Conservation (phyloP, 768 basidiomycete species). For the Suillus plorans region DNA sequence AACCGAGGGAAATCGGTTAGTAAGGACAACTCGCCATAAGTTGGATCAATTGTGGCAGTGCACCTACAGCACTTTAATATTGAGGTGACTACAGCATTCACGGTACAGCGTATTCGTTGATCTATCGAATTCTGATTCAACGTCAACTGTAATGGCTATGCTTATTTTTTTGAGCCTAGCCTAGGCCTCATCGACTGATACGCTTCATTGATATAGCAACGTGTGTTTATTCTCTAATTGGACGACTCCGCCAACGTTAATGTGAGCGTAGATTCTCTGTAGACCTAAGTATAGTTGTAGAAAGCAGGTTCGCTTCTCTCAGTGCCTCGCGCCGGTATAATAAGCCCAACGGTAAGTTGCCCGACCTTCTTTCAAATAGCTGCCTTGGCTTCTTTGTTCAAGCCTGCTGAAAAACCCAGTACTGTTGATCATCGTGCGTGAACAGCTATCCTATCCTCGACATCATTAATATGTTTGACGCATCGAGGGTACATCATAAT, state of each 20-base stretch:
- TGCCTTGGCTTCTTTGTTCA: too few species aligned
- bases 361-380: too few species aligned
- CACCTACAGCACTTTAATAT: not conserved
- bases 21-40: not conserved
- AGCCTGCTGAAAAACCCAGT: too few species aligned
- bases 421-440: too few species aligned
- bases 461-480: not conserved
- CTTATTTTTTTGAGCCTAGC: not conserved
- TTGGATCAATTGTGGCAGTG: not conserved
- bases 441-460: too few species aligned
- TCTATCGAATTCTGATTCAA: not conserved
- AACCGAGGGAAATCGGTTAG: slow-evolving; percentile 1
- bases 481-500: not conserved
- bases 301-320: too few species aligned
- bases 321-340: too few species aligned
- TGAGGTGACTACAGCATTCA: not conserved
- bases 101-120: not conserved
- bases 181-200: not conserved
- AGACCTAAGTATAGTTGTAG: too few species aligned
- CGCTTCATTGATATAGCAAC: not conserved
- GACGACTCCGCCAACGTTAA: not conserved
- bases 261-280: not conserved
- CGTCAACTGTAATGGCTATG: not conserved
- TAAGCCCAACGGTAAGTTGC: too few species aligned
- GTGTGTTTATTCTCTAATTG: not conserved